Evolutionary conservation across 2,329 filamentous ascomycete genomes (phyloP).

Genomic region (Tolypocladium pustulatum): DNA sequence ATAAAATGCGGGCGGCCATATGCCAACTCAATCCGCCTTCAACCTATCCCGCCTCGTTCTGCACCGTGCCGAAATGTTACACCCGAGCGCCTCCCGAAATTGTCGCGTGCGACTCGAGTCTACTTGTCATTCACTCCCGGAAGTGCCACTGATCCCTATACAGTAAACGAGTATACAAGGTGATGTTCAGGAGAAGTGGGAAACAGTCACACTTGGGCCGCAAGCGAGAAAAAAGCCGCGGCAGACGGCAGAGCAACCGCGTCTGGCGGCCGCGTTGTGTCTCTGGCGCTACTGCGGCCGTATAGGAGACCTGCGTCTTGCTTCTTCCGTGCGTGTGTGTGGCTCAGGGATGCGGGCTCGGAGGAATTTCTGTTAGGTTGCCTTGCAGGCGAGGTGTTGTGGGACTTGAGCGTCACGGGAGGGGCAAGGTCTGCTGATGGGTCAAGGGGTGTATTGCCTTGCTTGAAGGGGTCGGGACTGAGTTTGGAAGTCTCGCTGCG

Average conservation of each 20-base stretch:
- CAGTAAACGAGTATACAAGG: too few relatives aligned
- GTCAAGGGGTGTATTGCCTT: background rate
- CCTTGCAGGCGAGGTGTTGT: background rate
- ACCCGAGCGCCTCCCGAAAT: background rate
- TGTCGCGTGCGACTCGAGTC: background rate
- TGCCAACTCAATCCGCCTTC: background rate
- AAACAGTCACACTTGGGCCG: background rate
- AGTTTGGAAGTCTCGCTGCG: background rate
- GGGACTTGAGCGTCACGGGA: background rate
- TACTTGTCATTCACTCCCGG: background rate
- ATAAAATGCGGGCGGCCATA: background rate
- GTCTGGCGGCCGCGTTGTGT: background rate
- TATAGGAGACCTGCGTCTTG: background rate
- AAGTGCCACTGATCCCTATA: background rate
- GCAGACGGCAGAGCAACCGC: background rate
- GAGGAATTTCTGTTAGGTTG: background rate
- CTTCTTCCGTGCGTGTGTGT: background rate
- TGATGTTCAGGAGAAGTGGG: background rate
- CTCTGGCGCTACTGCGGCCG: background rate
- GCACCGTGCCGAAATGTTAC: conserved; percentile 37
- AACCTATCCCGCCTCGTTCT: background rate
- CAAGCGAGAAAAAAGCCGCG: background rate
- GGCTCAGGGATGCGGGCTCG: background rate
- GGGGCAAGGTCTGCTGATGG: too few relatives aligned
- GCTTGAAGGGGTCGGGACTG: background rate